Base-by-base conservation (phyloP, 768 basidiomycete genomes). In the Crucibulum laeve region DNA sequence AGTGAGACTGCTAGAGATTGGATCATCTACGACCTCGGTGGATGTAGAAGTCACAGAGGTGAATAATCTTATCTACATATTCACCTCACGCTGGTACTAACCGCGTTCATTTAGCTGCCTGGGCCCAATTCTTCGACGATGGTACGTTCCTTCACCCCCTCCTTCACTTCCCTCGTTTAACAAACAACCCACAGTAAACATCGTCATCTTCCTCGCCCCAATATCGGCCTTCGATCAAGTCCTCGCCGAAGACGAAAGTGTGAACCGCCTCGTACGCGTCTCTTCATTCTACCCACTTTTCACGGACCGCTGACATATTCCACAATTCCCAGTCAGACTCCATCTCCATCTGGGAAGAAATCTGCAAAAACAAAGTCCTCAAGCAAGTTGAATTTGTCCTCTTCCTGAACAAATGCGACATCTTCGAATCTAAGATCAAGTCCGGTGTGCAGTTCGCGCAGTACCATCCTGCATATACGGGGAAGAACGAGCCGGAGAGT, bases 91-190 rank as follows among this genome's bases (percentile, higher is more conserved):
- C 13, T 35, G 18, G 35, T 41, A 17, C 38, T 43, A 25, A 44
- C 46, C 38, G 19, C 30, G n/a, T 34, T 4, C 11, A 17, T 34
- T n/a, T 42, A 81, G 81, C 76, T 43, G 73, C 74, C 4, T 84
- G 83, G 84, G 77, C 77, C 1, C 80, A 82, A 21, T 86, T 77
- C 56, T 84, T 86, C 45, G 81, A 85, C 43, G 76, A 83, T 54
- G 77, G 80, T 81, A 40, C 38, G 66, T 50, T 21, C 7, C 14
- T 37, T 11, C n/a, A 22, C 19, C 38, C 35, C 4, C 28, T 21
- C 25, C 30, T 11, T 5, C 15, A 34, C 40, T 44, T 36, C 5
- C 13, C 21, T 10, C 15, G 49, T 36, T 42, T 46, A 21, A 46
- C 48, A 24, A 21, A 24, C 38, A 5, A 26, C 13, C 24, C 13